Base-by-base conservation (phyloP, 2,329 filamentous ascomycete genomes). In the Chalaropsis ovoidea region DNA sequence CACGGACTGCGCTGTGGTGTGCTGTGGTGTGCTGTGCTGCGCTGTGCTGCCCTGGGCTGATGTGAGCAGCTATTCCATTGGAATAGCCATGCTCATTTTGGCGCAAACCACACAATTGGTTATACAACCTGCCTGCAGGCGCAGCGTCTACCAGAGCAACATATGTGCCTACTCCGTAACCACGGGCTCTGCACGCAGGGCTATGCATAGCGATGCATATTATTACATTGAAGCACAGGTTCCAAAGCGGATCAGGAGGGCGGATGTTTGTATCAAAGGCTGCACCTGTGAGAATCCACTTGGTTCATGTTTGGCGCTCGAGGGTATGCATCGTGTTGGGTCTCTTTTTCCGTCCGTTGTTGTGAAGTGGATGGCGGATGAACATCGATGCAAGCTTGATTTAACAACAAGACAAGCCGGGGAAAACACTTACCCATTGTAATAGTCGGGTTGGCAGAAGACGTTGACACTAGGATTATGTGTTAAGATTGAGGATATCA, bases 251-350 rank as follows among this genome's bases (percentile, higher is more conserved):
- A 56, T 27, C 52, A 56, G 45, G 45, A 1, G 47, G 22, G n/a
- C 22, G 52, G 11, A n/a, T n/a, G 52, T 17, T 56, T 56, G 22
- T 17, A 39, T 58, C 54, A 58, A 58, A 58, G 54, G n/a, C 27
- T 58, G 19, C n/a, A n/a, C 24, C 27, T 39, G 10, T 31, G 17
- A 35, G 31, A 39, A 58, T 35, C 54, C 54, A 58, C 54, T 58
- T 58, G 54, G 54, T n/a, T 39, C 27, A n/a, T 17, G n/a, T 19
- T 19, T 39, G 54, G 15, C 31, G 52, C 54, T 58, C 27, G 7
- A n/a, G 4, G 8, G 31, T 15, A 58, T 19, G 35, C 35, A n/a
- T n/a, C 27, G n/a, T n/a, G 54, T 2, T 39, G 15, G 54, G 27
- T 17, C 17, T 39, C n/a, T 27, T 24, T 52, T 24, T 52, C 17